Base-by-base conservation (phyloP, 2,329 filamentous ascomycete genomes). In the Penicillium hesseltinei region DNA sequence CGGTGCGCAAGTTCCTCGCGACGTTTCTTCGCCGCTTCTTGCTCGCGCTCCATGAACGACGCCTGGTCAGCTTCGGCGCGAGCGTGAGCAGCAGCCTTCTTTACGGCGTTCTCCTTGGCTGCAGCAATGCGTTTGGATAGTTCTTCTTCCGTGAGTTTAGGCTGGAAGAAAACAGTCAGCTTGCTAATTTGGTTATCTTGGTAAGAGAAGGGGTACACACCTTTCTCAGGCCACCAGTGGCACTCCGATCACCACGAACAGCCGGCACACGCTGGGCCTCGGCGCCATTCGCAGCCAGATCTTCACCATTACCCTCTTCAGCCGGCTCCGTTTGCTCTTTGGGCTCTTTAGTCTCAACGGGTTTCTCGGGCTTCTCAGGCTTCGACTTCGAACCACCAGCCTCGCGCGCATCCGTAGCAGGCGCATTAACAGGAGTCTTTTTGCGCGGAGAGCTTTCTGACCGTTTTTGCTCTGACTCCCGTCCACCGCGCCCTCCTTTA, bases 31-130 rank as follows among this genome's bases (percentile, higher is more conserved):
- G 80, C 80, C 0, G 84, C 81, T 10, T 84, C 74, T 35, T 82
- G 81, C 67, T 89, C 86, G n/a, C 85, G 80, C 56, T 85, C 80
- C 42, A 85, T 80, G 68, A 87, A 88, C 0, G 81, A 82, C 3
- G 84, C 85, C 53, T 83, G 81, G 62, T 89, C 87, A n/a, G 84
- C 85, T 74, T 88, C 84, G n/a, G 85, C 85, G 27, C 85, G 80
- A 1, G 82, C 83, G 67, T 89, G 85, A 0, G 84, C 84, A 9
- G 83, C 84, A 9, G 80, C 79, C 15, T 84, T 78, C 49, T 82
- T 79, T 6, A 81, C 82, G 52, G 87, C 88, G 56, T 86, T 83
- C 62, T 86, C 79, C 60, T 81, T 81, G 65, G 87, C 88, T 36
- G 80, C 78, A 8, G 82, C 84, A 58, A 89, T 82, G 59, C 84